These are phyloP conservation scores for Pleurotus sapidus DNA, from an alignment of 768 basidiomycete species.

Conservation along the genomic window DNA sequence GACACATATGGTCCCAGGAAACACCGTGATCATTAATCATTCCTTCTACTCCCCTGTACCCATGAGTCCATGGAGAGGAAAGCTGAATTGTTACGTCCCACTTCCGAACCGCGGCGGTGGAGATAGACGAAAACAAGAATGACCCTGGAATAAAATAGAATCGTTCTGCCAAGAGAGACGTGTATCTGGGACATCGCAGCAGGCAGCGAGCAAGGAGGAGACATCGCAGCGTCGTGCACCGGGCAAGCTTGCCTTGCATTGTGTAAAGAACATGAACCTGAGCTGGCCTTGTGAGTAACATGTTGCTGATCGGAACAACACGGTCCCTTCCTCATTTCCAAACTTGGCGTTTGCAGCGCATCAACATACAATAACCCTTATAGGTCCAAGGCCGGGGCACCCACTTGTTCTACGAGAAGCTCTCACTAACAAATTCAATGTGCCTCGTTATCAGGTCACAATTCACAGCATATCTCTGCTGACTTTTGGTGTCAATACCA, in stretches of 20 bases:
- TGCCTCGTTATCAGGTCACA: background rate
- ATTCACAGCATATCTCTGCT: background rate
- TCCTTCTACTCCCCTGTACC: constrained; percentile 10
- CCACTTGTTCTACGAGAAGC: constrained; percentile 4
- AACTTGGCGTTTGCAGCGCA: background rate
- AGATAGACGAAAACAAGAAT: constrained; percentile 11
- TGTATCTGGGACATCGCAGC: background rate
- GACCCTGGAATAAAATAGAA: constrained; percentile 1
- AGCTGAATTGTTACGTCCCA: constrained; percentile 19
- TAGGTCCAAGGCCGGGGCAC: constrained; percentile 6
- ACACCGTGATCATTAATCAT: constrained; percentile 25
- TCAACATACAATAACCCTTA: constrained; percentile 5
- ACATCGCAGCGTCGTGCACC: background rate
- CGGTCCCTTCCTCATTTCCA: constrained; percentile 5
- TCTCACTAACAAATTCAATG: constrained; percentile 2
- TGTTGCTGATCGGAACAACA: constrained; percentile 8
- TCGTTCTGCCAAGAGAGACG: background rate
- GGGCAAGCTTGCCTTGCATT: background rate
- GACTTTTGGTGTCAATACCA: constrained; percentile 4
- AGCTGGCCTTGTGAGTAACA: background rate
- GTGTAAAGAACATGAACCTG: background rate
- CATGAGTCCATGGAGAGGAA: constrained; percentile 33
- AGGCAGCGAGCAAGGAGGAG: background rate
- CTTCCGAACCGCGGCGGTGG: constrained; percentile 37
- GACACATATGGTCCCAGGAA: constrained; percentile 29